Percentiles rank a stretch among this genome's conserved stretches.
Evolutionary conservation across 345 rosid species (phyloP).

Genomic region (Isatis tinctoria): DNA sequence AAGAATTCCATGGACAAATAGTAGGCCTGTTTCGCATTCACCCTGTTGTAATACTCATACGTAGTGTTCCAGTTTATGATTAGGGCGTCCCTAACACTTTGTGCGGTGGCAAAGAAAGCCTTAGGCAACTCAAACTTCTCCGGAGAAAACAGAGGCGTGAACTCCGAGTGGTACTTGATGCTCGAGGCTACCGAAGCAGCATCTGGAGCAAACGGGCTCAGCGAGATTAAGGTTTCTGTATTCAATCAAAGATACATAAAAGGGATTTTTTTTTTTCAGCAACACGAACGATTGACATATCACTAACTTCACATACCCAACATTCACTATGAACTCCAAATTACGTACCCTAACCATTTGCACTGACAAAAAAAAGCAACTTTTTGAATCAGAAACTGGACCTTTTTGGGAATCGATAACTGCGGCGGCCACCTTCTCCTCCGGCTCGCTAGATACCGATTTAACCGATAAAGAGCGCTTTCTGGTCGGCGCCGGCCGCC

Average conservation of each 20-base stretch:
- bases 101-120: constrained; percentile 72
- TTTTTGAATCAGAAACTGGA: not conserved
- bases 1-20: constrained; percentile 82
- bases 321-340: constrained; percentile 2
- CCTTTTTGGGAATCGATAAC: constrained; percentile 39
- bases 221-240: constrained; percentile 26
- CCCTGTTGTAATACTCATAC: constrained; percentile 51
- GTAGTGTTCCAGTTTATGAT: constrained; percentile 69
- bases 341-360: not conserved
- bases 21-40: constrained; percentile 68
- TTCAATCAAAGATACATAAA: not conserved
- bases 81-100: constrained; percentile 63
- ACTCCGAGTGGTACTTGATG: constrained; percentile 69
- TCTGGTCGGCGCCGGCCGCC: constrained; percentile 19
- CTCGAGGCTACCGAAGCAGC: constrained; percentile 55
- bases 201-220: constrained; percentile 39
- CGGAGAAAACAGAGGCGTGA: constrained; percentile 65
- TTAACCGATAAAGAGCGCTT: constrained; percentile 20
- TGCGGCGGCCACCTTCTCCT: constrained; percentile 30
- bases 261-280: not conserved
- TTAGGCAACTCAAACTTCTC: constrained; percentile 62
- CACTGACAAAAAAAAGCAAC: not conserved
- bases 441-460: constrained; percentile 38
- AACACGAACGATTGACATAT: not conserved
- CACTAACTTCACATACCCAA: not conserved